Conservation (phyloP, 1,284 basidiomycete genomes). For the Cryptococcus sp. region DNA sequence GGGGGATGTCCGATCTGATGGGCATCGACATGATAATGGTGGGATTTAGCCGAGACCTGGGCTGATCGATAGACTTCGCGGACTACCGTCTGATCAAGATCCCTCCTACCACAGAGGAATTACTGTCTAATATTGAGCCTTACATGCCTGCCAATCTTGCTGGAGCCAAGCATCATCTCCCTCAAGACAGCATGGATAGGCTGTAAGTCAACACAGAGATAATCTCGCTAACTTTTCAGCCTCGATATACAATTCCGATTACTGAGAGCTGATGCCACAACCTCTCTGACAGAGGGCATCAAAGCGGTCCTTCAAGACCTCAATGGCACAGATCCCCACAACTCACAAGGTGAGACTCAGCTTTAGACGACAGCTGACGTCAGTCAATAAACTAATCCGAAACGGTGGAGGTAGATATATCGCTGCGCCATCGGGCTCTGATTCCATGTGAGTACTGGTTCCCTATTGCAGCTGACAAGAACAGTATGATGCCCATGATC, state of each 20-base stretch:
- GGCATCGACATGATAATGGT: constrained; percentile 60
- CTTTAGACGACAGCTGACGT: not conserved
- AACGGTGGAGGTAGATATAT: constrained; percentile 22
- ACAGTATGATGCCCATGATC: constrained; percentile 58
- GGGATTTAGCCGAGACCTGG: not conserved
- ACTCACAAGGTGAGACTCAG: not conserved
- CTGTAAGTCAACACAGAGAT: constrained; percentile 43
- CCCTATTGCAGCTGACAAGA: not conserved
- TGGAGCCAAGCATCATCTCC: constrained; percentile 59
- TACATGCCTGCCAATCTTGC: constrained; percentile 59
- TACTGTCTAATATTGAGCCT: constrained; percentile 51
- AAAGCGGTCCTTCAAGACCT: constrained; percentile 53
- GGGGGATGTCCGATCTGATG: constrained; percentile 52
- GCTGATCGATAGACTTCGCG: constrained; percentile 48
- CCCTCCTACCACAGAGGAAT: constrained; percentile 61
- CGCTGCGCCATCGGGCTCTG: not conserved
- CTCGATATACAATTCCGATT: constrained; percentile 67
- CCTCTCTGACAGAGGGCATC: constrained; percentile 43
- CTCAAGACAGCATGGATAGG: constrained; percentile 45
- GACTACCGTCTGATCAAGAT: constrained; percentile 59
- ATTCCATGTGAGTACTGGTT: constrained; percentile 1
- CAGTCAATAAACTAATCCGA: constrained; percentile 26
- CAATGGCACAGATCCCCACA: not conserved
- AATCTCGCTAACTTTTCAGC: constrained; percentile 47
- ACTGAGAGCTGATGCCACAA: constrained; percentile 60